These are phyloP conservation scores for Arctostaphylos glauca DNA, from an alignment of 148 eudicot species.

Conservation along the genomic window DNA sequence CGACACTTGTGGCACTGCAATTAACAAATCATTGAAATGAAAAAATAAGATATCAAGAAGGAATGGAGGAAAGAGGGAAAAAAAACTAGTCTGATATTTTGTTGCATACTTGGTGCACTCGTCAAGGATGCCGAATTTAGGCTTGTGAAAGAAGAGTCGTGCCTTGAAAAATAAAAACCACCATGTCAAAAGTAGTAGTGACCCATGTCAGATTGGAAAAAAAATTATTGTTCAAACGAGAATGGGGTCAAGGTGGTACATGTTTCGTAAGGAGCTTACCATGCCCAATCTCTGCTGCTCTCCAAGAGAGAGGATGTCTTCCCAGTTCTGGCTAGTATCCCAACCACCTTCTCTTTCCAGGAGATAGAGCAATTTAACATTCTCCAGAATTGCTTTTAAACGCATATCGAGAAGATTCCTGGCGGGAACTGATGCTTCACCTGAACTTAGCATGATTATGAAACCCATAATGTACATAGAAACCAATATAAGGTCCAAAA, in stretches of 20 bases:
- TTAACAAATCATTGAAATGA: conserved; percentile 10
- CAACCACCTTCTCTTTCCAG: conserved; percentile 91
- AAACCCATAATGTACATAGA: background rate
- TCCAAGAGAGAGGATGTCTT: conserved; percentile 90
- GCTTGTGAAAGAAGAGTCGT: conserved; percentile 97
- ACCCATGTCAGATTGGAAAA: conserved; percentile 2
- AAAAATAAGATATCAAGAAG: background rate
- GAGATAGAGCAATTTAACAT: conserved; percentile 74
- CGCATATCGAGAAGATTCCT: conserved; percentile 50
- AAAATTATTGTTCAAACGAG: background rate
- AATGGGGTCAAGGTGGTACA: background rate
- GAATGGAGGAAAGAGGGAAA: background rate
- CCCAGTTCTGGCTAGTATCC: conserved; percentile 81
- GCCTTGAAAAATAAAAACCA: conserved; percentile 53
- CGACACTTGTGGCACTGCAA: conserved; percentile 93
- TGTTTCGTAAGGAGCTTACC: conserved; percentile 49
- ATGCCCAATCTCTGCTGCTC: conserved; percentile 95
- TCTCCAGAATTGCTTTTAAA: conserved; percentile 63
- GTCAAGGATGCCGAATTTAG: conserved; percentile 86
- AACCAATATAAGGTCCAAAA: background rate
- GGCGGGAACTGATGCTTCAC: conserved; percentile 32
- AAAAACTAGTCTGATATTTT: background rate
- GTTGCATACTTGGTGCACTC: conserved; percentile 91
- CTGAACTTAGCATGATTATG: conserved; percentile 31
- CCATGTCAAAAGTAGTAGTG: conserved; percentile 9